These are phyloP conservation scores for Pseudogymnoascus sp. DNA, from an alignment of 2,329 filamentous ascomycete genomes.

Conservation along the genomic window DNA sequence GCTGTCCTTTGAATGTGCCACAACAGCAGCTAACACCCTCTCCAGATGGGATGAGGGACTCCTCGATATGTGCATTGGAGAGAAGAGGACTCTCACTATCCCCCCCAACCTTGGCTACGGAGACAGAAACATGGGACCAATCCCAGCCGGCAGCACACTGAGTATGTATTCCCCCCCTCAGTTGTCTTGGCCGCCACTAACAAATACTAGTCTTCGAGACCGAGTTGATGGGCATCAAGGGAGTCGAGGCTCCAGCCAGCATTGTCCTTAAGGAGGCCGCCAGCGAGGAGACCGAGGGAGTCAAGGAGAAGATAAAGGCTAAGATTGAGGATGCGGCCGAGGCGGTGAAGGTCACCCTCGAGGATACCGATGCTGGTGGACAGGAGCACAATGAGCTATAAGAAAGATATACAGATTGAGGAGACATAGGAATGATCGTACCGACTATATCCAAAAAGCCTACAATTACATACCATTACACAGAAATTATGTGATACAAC, in stretches of 20 bases:
- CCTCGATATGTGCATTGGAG: slow-evolving; percentile 89
- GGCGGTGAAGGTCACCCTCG: slow-evolving; percentile 44
- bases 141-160: slow-evolving; percentile 73
- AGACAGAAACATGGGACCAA: slow-evolving; percentile 66
- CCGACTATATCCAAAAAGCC: neutral
- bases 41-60: slow-evolving; percentile 82
- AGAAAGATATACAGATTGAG: slow-evolving; percentile 14
- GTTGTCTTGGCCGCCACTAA: slow-evolving; percentile 14
- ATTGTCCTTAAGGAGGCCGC: slow-evolving; percentile 27
- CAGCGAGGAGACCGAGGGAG: slow-evolving; percentile 34
- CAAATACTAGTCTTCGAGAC: slow-evolving; percentile 73
- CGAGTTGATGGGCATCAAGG: slow-evolving; percentile 76
- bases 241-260: slow-evolving; percentile 44
- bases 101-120: slow-evolving; percentile 85
- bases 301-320: slow-evolving; percentile 36
- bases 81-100: slow-evolving; percentile 84
- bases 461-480: neutral
- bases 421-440: neutral
- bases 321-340: slow-evolving; percentile 47
- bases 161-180: slow-evolving; percentile 40
- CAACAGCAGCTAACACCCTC: slow-evolving; percentile 11
- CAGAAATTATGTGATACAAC: no score
- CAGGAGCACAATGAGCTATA: slow-evolving; percentile 57
- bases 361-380: slow-evolving; percentile 47
- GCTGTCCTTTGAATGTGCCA: neutral